These are phyloP conservation scores for Penicillium lagena DNA, from an alignment of 495 filamentous ascomycete genomes.

Conservation along the genomic window DNA sequence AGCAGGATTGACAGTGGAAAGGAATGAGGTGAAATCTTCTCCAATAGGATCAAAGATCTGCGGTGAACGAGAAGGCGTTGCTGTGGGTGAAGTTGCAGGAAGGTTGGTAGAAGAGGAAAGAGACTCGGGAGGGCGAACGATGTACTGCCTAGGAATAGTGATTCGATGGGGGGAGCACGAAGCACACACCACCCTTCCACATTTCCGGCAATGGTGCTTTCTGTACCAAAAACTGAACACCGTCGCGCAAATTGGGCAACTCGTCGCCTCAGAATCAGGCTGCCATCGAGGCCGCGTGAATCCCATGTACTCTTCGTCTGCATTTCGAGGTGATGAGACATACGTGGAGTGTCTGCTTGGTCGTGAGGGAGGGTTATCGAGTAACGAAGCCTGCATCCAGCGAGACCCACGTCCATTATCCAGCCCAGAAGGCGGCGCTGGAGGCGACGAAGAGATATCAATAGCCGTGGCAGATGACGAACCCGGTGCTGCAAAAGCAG, in stretches of 20 bases:
- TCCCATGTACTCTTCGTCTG: too few relatives aligned
- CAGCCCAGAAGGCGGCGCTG: conserved; percentile 4
- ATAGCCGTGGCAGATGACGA: conserved; percentile 30
- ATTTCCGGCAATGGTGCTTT: conserved; percentile 95
- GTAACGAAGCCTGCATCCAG: too few relatives aligned
- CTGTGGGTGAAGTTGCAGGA: conserved; percentile 11
- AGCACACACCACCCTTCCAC: conserved; percentile 88
- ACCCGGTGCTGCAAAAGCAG: conserved; percentile 10
- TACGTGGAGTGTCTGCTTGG: too few relatives aligned
- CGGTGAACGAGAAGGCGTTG: conserved; percentile 8
- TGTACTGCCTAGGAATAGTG: conserved; percentile 87
- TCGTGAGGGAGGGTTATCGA: too few relatives aligned
- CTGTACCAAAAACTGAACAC: conserved; percentile 81
- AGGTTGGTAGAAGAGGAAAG: conserved; percentile 10
- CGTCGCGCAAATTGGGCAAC: conserved; percentile 74
- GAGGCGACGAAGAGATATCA: conserved; percentile 30
- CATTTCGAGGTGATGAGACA: too few relatives aligned
- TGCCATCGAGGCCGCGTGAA: conserved; percentile 69
- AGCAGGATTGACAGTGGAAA: conserved; percentile 38
- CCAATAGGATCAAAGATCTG: conserved; percentile 36
- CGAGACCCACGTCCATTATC: too few relatives aligned
- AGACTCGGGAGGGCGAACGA: conserved; percentile 70
- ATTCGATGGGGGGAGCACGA: conserved; percentile 92
- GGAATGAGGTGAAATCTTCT: conserved; percentile 20
- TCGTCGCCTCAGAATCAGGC: conserved; percentile 68